A percentile compares a stretch with the other conserved stretches of the same genome.
phyloP scores from a whole-genome alignment of 2,329 filamentous ascomycete species.

The Aureobasidium mangrovei region DNA sequence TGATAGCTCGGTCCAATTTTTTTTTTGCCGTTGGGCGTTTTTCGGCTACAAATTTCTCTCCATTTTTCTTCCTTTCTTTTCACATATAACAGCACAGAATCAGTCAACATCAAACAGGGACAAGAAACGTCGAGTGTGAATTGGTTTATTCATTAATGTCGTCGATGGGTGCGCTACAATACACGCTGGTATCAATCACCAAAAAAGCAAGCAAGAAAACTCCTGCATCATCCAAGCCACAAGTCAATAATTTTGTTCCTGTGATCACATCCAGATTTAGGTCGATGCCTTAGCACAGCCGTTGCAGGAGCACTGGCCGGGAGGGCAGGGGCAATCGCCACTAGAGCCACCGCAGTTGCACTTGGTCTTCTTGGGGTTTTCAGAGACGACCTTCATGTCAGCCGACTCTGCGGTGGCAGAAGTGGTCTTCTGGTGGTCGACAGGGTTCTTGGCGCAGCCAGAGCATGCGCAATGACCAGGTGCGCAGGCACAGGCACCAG shows the following conservation, averaged over 20 bases:
- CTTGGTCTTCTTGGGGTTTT: conserved; percentile 34
- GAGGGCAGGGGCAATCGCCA: conserved; percentile 39
- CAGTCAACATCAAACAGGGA: too few species aligned
- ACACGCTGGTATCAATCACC: conserved; percentile 11
- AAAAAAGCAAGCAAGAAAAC: conserved; percentile 9
- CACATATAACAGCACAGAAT: too few species aligned
- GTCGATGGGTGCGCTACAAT: conserved; percentile 1
- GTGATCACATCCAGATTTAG: background rate
- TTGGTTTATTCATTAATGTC: conserved; percentile 11
- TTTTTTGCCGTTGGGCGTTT: conserved; percentile 9
- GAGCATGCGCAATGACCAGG: conserved; percentile 39
- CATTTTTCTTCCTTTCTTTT: background rate
- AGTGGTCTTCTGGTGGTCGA: conserved; percentile 18
- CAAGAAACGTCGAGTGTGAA: background rate
- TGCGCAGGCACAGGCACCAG: conserved; percentile 37
- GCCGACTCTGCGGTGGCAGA: conserved; percentile 24
- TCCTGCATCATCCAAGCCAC: conserved; percentile 10
- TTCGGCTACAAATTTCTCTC: background rate
- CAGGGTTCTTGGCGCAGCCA: conserved; percentile 40
- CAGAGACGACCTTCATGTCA: conserved; percentile 43
- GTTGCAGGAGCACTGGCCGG: conserved; percentile 40
- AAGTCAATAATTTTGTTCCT: background rate
- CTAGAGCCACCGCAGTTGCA: conserved; percentile 42
- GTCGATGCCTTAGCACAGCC: conserved; percentile 35
- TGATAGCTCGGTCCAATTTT: conserved; percentile 7